Base-by-base conservation (phyloP, 306 rosid genomes). In the Glycine tomentella region DNA sequence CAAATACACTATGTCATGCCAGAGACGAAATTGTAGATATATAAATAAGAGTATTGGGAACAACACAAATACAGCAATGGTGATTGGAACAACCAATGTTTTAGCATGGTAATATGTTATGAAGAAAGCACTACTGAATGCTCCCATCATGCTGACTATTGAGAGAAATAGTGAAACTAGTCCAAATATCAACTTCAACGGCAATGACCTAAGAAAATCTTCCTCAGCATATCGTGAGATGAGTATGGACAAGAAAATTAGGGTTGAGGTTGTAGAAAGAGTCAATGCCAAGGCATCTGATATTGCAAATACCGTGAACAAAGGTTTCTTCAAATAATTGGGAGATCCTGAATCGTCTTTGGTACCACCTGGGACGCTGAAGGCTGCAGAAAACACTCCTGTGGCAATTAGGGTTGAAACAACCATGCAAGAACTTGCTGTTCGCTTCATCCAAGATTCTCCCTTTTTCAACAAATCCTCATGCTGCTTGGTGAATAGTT, bases 361-460 rank as follows among this genome's bases (percentile, higher is more conserved):
- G 67, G 10, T 83, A 1, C 90, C 91, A 5, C 91, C 91, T 0
- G 93, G 92, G 12, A 87, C 13, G 3, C 75, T 87, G 51, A 88
- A 81, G 14, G 87, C 88, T 3, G 90, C 87, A 42, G 93, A 5
- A 12, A 91, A 87, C 11, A 88, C 90, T 1, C 87, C 88, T 0
- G 93, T 88, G 0, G 91, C 69, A 0, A 89, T 89, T 3, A 91
- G 62, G 0, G 97, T 80, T 0, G 97, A 72, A 31, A 88, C 90
- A 3, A 88, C 20, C 88, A 86, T 77, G 15, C 92, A 88, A 14
- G 89, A 88, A 2, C 62, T 65, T 1, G 93, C 83, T 2, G 93
- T 91, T 70, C 66, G 0, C 48, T 83, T 73, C 93, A 88, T 91
- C 97, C 93, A 90, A 3, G 73, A 7, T 66, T 90, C 92, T 10